Evolutionary conservation across 1,284 basidiomycete genomes (phyloP).

Genomic region (Ustilago tritici): DNA sequence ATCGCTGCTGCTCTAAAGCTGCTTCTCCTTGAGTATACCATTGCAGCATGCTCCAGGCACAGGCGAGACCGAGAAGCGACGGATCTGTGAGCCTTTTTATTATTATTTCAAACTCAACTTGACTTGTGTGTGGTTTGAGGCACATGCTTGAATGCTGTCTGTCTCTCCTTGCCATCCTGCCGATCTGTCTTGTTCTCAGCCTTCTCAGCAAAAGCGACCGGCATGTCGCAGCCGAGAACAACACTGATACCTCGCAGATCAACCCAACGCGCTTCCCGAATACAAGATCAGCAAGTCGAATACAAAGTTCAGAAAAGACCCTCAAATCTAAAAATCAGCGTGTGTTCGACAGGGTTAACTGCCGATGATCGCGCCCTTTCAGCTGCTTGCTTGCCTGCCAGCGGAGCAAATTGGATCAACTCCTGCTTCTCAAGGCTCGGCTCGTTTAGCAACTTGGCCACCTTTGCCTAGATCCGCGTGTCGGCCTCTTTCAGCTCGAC

Average conservation of each 20-base stretch:
- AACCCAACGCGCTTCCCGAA: background rate
- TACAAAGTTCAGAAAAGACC: background rate
- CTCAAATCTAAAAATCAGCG: background rate
- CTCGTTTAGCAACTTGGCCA: too few relatives aligned
- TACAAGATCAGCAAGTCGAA: background rate
- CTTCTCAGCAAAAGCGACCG: background rate
- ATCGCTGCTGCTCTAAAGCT: background rate
- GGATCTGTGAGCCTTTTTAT: conserved; percentile 2
- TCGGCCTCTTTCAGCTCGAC: background rate
- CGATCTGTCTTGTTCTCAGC: background rate
- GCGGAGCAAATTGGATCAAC: background rate
- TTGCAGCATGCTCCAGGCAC: background rate
- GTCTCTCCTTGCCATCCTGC: background rate
- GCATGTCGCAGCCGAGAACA: conserved; percentile 24
- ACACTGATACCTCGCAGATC: conserved; percentile 29
- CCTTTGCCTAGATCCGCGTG: background rate
- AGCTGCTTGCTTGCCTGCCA: conserved; percentile 5
- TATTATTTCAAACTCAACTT: background rate
- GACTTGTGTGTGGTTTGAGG: too few relatives aligned
- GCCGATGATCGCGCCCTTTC: background rate
- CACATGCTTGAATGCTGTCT: background rate
- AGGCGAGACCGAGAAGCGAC: conserved; percentile 18
- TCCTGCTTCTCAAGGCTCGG: too few relatives aligned
- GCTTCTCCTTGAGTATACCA: background rate
- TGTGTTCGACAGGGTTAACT: background rate